Evolutionary conservation across 768 basidiomycete species (phyloP).

Genomic region (Tephrocybe sp.): DNA sequence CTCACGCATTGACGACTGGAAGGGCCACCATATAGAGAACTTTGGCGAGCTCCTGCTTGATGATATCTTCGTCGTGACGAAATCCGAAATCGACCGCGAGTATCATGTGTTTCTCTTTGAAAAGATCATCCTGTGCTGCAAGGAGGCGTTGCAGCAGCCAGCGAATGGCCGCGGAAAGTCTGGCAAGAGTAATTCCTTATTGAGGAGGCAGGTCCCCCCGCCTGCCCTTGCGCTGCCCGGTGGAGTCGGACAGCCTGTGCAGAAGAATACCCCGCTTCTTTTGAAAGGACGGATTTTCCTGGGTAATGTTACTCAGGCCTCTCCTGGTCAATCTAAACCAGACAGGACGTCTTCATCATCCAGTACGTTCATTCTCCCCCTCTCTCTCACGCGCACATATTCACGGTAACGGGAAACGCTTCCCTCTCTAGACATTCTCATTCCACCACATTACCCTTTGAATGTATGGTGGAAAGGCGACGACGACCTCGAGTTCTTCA

Average conservation of each 20-base stretch:
- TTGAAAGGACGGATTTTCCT: slow-evolving; percentile 97
- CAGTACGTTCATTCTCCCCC: neutral
- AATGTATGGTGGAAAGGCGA: slow-evolving; percentile 96
- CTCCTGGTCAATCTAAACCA: slow-evolving; percentile 43
- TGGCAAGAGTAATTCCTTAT: slow-evolving; percentile 81
- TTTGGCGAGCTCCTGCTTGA: slow-evolving; percentile 94
- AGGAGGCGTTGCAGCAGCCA: slow-evolving; percentile 69
- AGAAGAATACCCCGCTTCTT: slow-evolving; percentile 77
- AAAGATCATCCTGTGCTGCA: slow-evolving; percentile 98
- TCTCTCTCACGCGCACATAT: slow-evolving; percentile 1
- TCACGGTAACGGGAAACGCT: neutral
- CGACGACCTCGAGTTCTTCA: slow-evolving; percentile 90
- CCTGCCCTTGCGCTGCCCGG: slow-evolving; percentile 46
- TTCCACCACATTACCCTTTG: slow-evolving; percentile 67
- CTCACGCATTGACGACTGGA: slow-evolving; percentile 95
- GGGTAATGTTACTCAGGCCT: slow-evolving; percentile 88
- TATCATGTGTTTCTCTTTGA: slow-evolving; percentile 99
- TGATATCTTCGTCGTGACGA: slow-evolving; percentile 94
- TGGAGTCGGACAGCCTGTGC: slow-evolving; percentile 55
- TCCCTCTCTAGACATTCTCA: slow-evolving; percentile 43
- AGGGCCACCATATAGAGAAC: slow-evolving; percentile 92
- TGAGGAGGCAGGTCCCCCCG: slow-evolving; percentile 75
- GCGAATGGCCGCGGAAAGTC: slow-evolving; percentile 64
- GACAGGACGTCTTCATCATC: slow-evolving; percentile 46
- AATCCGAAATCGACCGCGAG: slow-evolving; percentile 94